These are phyloP conservation scores for Flaveria trinervia DNA, from an alignment of 129 eudicot species.

Conservation along the genomic window DNA sequence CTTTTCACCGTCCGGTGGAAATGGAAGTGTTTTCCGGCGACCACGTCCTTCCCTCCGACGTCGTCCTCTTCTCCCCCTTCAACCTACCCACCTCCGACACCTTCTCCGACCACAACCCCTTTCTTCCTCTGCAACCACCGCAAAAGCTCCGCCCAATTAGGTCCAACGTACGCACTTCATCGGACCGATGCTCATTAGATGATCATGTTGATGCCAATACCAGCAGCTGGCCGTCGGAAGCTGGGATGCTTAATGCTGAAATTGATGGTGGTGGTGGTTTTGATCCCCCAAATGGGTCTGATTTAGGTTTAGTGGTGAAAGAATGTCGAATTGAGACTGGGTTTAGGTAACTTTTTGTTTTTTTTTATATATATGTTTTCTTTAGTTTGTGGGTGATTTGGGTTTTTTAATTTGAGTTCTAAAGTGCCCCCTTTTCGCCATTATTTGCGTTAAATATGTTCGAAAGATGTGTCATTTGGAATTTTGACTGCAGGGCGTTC, in stretches of 20 bases:
- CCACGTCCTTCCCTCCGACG: slow-evolving; percentile 38
- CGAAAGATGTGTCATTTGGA: too few relatives aligned
- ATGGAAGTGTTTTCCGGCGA: slow-evolving; percentile 50
- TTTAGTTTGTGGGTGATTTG: background rate
- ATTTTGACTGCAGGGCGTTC: too few relatives aligned
- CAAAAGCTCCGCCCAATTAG: slow-evolving; percentile 69
- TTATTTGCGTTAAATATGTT: background rate
- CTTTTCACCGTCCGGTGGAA: slow-evolving; percentile 27
- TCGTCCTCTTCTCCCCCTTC: slow-evolving; percentile 33
- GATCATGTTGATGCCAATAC: slow-evolving; percentile 5
- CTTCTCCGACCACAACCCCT: slow-evolving; percentile 19
- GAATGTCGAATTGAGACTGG: slow-evolving; percentile 22
- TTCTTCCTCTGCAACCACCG: slow-evolving; percentile 35
- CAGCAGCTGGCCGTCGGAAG: slow-evolving; percentile 31
- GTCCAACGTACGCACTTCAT: slow-evolving; percentile 35
- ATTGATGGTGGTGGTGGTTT: slow-evolving; percentile 2
- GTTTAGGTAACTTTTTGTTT: slow-evolving; percentile 15
- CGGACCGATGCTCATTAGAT: slow-evolving; percentile 19
- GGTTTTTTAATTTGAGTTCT: slow-evolving; percentile 8
- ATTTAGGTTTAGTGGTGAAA: slow-evolving; percentile 15
- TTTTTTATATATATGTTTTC: background rate
- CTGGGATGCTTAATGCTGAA: slow-evolving; percentile 19
- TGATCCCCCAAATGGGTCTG: slow-evolving; percentile 14
- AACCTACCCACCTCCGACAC: slow-evolving; percentile 8
- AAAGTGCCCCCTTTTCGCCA: slow-evolving; percentile 12